phyloP scores from a whole-genome alignment of 2,329 filamentous ascomycete species.

The Zasmidium cellare region DNA sequence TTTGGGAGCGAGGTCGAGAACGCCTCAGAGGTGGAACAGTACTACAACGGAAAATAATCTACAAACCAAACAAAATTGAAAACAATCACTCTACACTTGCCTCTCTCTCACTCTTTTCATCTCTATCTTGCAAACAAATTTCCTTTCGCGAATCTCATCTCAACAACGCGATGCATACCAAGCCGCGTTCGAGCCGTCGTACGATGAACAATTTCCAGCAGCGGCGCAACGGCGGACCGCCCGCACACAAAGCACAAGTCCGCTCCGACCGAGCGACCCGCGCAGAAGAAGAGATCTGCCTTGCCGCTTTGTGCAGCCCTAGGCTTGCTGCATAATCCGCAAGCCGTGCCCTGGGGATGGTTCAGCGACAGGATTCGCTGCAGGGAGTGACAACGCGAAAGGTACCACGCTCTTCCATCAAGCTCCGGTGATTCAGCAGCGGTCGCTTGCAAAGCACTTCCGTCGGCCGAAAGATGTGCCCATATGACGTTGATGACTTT shows the following conservation, averaged over 20 bases:
- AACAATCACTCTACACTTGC: neutral
- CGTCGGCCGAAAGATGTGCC: neutral
- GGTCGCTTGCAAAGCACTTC: neutral
- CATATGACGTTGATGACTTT: neutral
- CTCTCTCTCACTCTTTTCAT: neutral
- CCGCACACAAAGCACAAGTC: neutral
- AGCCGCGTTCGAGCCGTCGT: neutral
- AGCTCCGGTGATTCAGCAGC: no score
- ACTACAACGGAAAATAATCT: conserved; percentile 2
- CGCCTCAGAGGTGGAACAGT: conserved; percentile 6
- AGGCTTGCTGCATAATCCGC: neutral
- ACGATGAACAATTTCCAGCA: conserved; percentile 64
- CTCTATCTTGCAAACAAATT: neutral
- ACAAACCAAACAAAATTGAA: conserved; percentile 11
- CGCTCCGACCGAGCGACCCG: neutral
- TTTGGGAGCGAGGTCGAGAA: conserved; percentile 12
- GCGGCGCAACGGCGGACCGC: conserved; percentile 38
- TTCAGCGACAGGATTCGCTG: no score
- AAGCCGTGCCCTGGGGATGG: neutral
- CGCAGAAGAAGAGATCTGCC: no score
- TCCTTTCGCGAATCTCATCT: neutral
- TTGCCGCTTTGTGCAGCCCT: neutral
- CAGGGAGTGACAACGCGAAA: no score
- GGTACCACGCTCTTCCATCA: no score
- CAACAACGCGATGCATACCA: neutral